Conservation (phyloP, 164 flowering plant species). For the Cinnamomum chago region DNA sequence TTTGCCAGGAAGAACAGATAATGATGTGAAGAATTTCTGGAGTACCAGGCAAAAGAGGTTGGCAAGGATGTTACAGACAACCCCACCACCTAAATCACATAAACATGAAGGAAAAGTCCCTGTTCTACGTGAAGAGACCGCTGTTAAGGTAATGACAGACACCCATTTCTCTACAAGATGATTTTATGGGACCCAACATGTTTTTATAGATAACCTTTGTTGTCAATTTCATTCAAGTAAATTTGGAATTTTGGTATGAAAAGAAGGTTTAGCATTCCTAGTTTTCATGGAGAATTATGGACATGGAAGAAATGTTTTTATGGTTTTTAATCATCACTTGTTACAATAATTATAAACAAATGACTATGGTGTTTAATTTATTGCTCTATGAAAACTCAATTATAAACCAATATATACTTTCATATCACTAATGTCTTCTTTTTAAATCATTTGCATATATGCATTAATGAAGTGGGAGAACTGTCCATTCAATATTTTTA, state of each 20-base stretch:
- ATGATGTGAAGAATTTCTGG: conserved; percentile 98
- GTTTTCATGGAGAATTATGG: no score
- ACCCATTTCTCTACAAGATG: background rate
- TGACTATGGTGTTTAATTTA: no score
- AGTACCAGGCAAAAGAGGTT: conserved; percentile 90
- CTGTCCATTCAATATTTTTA: no score
- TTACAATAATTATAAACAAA: no score
- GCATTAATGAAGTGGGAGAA: background rate
- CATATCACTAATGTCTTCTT: background rate
- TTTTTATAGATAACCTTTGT: background rate
- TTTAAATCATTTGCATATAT: background rate
- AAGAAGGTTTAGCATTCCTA: background rate
- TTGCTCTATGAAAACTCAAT: no score
- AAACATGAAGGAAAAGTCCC: conserved; percentile 24
- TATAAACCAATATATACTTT: background rate
- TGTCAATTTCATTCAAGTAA: background rate
- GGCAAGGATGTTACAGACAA: conserved; percentile 59
- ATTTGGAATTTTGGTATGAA: background rate
- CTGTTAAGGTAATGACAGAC: conserved; percentile 28
- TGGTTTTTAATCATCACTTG: no score
- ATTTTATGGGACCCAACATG: no score
- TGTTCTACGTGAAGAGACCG: conserved; percentile 17
- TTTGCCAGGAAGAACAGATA: conserved; percentile 84
- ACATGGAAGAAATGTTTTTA: no score
- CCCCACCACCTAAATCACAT: conserved; percentile 32